Base-by-base conservation (phyloP, 805 yeast species). In the Saccharomycopsis fibuligera region DNA sequence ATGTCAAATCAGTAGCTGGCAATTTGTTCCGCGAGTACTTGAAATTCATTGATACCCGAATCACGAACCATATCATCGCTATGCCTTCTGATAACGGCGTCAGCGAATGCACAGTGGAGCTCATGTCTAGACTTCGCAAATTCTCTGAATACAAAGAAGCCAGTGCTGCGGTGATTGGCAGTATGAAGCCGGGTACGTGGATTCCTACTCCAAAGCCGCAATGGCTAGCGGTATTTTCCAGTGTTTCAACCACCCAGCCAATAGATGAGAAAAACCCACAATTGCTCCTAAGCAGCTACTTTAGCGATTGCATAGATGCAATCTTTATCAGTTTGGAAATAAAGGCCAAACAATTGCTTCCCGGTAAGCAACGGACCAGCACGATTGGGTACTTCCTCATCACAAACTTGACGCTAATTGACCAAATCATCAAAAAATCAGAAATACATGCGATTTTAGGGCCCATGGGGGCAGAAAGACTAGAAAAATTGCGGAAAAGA, bases 231-330 rank as follows among this genome's bases (percentile, higher is more conserved):
- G 70, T 70, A 10, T 74, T 74, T 57, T 70, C 80, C 0, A 69
- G 78, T 33, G 75, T 76, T 2, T 66, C 74, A 9, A 69, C 73
- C 10, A 68, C 68, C 10, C 48, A 58, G 5, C 67, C 67, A 5
- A 61, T 70, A 1, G 59, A 62, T 27, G 70, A 70, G 6, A 61
- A 65, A 1, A 73, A 74, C 43, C 71, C 80, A 1, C 66, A 68
- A 22, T 75, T 73, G 48, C 63, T 84, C 54, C 63, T 88, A 30
- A 74, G 88, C 1, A 72, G 84, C 39, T 90, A 75, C 59, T 75
- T 79, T 52, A 76, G 89, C 45, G 98, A 91, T 62, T 72, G 84
- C 39, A 73, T 91, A 38, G 96, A 90, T 62, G 79, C 81, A 40
- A 73, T 87, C 23, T 72, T 82, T 60, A 69, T 81, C 29, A 74